Conservation (phyloP, 345 rosid genomes). For the Firmiana major region DNA sequence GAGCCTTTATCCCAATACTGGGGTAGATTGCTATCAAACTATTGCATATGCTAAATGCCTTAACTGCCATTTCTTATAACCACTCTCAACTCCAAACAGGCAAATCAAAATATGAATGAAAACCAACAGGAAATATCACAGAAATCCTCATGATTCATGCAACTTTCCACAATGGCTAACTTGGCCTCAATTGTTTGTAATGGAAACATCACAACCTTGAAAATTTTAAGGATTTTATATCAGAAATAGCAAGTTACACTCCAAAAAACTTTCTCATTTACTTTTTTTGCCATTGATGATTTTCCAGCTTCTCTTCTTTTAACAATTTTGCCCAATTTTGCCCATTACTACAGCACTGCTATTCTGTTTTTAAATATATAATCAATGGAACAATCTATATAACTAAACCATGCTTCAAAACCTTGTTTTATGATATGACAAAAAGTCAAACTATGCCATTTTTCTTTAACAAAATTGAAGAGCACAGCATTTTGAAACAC, state of each 20-base stretch:
- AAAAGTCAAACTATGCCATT: background rate
- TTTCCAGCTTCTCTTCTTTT: background rate
- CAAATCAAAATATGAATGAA: background rate
- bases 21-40: background rate
- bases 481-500: background rate
- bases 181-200: slow-evolving; percentile 1
- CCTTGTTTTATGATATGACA: background rate
- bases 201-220: background rate
- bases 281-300: background rate
- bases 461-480: background rate
- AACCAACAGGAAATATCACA: background rate
- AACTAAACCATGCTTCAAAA: background rate
- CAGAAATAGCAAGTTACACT: background rate
- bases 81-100: background rate
- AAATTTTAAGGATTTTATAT: background rate
- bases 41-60: background rate
- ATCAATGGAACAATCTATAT: slow-evolving; percentile 3
- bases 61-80: background rate
- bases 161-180: slow-evolving; percentile 2
- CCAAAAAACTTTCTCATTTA: background rate
- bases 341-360: background rate
- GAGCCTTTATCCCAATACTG: too few species aligned
- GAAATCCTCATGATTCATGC: background rate
- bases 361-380: background rate
- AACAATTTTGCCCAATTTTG: slow-evolving; percentile 3